Evolutionary conservation across 768 basidiomycete genomes (phyloP), one percentile per base, ranked within the genome.

Genomic region (Cyclocybe aegerita): DNA sequence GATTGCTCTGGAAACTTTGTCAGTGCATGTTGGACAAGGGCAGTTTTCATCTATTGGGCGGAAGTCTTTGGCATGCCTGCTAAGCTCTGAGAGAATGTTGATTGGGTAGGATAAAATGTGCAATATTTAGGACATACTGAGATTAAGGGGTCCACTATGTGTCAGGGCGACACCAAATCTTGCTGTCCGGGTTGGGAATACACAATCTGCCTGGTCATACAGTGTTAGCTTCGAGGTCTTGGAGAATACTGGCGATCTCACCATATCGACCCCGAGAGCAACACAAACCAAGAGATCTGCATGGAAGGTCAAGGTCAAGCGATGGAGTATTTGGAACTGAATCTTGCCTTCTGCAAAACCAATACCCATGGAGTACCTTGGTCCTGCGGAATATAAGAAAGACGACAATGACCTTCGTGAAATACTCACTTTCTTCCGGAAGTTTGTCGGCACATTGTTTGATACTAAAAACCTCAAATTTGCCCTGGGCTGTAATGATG

Each of bases 241-340:
- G n/a, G 31, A 11, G 39, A 36, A 29, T 14, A 15, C 53, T n/a
- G 17, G 37, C 23, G 15, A 5, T 31, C 71, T 30, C 54, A 89
- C 92, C 91, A 96, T 95, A 61, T 96, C 93, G 30, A 95, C 79
- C 10, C 93, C 93, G n/a, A 96, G 73, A 4, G 93, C 93, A 15
- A 93, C 85, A 59, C 93, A 94, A 10, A 95, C 92, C 36, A 96
- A 71, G 10, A 96, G 76, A 72, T 96, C 93, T 90, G 53, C 36
- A 23, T 23, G 23, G 4, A 3, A 23, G 23, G 23, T 23, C 23
- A 17, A 29, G 11, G 32, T 40, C 35, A 38, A 35, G 12, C 3
- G 32, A 43, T 36, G 17, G 12, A 7, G 7, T 9, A 38, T 17
- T 29, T 35, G 37, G 46, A 38, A 59, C 34, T 39, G 17, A 11